Base-by-base conservation (phyloP, 2,329 filamentous ascomycete species). In the Boeremia exigua region DNA sequence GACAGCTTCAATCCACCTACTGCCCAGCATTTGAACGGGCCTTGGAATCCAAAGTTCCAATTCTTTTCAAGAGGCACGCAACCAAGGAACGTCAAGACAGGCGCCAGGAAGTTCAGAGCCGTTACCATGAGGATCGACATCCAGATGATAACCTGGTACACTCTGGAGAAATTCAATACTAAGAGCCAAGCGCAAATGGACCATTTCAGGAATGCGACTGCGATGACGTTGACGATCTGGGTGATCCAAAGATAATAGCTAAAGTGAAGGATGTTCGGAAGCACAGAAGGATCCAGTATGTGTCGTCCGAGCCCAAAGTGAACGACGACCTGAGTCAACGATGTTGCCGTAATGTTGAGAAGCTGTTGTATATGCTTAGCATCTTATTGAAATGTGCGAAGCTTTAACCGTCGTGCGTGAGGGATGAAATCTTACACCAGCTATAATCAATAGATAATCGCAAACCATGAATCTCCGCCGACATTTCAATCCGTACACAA, bases 111-210 rank as follows among this genome's bases (percentile, higher is more conserved):
- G 57, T 70, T 69, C 47, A 69, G 60, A 1, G 58, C 61, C 4
- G 65, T 66, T 4, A 68, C 61, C 53, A 71, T 65, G 6, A 64
- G 19, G 17, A 71, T 68, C 10, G 67, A 67, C 1, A 67, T 38
- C 69, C 68, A 72, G 5, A 72, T 49, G 2, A 70, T 60, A 9
- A 43, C 42, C 32, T 50, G 59, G 43, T 69, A 72, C 1, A 58
- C 9, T 12, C 23, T 67, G 6, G 66, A 67, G 33, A 71, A 69
- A 14, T 70, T 68, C 8, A 72, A 58, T 8, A 62, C 59, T 6
- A 72, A 42, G 2, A 72, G 57, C 50, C 66, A 71, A 4, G 68
- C 61, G 39, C 69, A 71, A 10, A 72, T 71, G 6, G 67, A 66
- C 60, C 60, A 66, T 44, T 71, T 71, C 12, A 72, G 47, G 23